Percentiles rank a stretch among this genome's conserved stretches.
phyloP scores from a whole-genome alignment of 331 rosid genomes.

The Phaseolus coccineus region DNA sequence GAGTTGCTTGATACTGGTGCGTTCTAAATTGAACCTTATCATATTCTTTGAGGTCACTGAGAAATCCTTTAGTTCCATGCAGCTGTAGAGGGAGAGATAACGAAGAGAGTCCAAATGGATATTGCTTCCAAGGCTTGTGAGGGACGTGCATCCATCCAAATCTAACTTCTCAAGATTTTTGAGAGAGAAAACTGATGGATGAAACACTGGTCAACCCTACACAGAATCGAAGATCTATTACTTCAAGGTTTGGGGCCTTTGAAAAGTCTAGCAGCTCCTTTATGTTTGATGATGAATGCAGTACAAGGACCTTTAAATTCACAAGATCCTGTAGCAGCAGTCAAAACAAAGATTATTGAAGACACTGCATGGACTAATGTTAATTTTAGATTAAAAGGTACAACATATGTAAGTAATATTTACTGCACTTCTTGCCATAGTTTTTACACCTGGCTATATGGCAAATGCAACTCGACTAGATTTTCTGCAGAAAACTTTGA shows the following conservation, averaged over 20 bases:
- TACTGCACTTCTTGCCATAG: constrained; percentile 39
- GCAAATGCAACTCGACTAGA: constrained; percentile 30
- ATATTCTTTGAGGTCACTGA: constrained; percentile 39
- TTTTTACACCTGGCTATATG: not conserved
- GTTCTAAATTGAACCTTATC: not conserved
- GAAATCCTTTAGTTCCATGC: constrained; percentile 24
- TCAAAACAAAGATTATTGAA: not conserved
- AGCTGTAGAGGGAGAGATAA: not conserved
- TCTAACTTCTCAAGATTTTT: constrained; percentile 32
- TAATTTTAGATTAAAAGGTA: not conserved
- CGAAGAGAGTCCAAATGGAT: constrained; percentile 22
- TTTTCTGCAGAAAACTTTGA: constrained; percentile 11
- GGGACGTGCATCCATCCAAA: constrained; percentile 25
- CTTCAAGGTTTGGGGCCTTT: constrained; percentile 21
- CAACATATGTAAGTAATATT: too few relatives aligned
- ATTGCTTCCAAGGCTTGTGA: constrained; percentile 5
- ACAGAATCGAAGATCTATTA: constrained; percentile 8
- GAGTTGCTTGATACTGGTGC: not conserved
- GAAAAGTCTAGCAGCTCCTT: constrained; percentile 39
- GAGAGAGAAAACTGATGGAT: constrained; percentile 41
- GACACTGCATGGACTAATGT: not conserved
- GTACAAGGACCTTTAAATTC: constrained; percentile 16
- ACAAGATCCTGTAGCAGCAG: constrained; percentile 26
- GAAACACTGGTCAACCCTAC: constrained; percentile 8
- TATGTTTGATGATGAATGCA: not conserved